A percentile compares a stretch with the other conserved stretches of the same genome.
Conservation (phyloP, 2,329 filamentous ascomycete genomes). For the Cytospora schulzeri region DNA sequence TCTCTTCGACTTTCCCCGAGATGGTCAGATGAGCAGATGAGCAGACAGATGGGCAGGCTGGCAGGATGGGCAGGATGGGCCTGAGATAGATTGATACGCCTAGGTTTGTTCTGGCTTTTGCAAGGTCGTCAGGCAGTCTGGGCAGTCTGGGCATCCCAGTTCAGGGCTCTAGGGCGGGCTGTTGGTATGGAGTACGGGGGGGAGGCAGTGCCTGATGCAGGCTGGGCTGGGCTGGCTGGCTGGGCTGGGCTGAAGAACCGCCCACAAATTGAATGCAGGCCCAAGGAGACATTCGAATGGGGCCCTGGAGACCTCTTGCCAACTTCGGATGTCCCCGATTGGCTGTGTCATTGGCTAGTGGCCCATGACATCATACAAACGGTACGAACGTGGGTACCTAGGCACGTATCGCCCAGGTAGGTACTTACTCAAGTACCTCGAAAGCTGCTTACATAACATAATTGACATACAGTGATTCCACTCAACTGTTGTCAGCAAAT, state of each 20-base stretch:
- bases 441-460: slow-evolving; percentile 1
- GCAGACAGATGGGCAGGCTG: no score
- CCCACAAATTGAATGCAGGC: background rate
- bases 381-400: background rate
- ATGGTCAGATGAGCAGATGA: background rate
- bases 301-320: background rate
- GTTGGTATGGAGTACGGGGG: no score
- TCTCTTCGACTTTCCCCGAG: background rate
- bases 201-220: no score
- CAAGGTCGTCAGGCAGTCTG: no score
- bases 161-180: background rate
- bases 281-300: background rate
- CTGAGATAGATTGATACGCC: background rate
- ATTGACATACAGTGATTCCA: background rate
- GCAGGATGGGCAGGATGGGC: no score
- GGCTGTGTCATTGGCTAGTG: background rate
- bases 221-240: background rate
- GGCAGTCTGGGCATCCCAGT: no score
- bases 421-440: background rate
- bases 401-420: background rate
- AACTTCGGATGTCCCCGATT: background rate
- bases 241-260: background rate
- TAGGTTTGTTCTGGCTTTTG: no score
- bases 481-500: background rate
- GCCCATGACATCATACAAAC: background rate